Base-by-base conservation (phyloP, 164 flowering plant genomes). In the Houttuynia cordata region DNA sequence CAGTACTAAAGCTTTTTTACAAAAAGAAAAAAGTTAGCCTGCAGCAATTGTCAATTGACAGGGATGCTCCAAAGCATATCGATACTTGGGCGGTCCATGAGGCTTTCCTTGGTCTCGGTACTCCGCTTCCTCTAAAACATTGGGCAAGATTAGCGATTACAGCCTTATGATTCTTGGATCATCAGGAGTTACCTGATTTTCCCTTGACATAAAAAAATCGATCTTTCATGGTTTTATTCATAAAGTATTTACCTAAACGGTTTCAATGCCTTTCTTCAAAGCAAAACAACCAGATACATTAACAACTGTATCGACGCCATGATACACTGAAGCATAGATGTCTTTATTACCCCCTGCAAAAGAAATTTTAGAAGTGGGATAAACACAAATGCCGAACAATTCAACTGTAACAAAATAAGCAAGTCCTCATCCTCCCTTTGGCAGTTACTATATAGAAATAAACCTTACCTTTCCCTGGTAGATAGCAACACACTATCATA, bases 271-370 rank as follows among this genome's bases (percentile, higher is more conserved):
- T 64, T 60, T 62, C 39, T 76, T 72, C 60, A 87, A 59, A 69
- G 82, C 68, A 73, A 79, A 84, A 22, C 97, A 94, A 6, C 97
- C 97, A 71, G 96, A 93, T 62, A 83, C 64, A 74, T 93, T 93
- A 58, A 87, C 67, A 51, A 93, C 84, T 3, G 64, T 67, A 45
- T 24, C 69, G 25, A 89, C 64, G 67, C 86, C 93, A 65, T 77
- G 81, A 76, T 83, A 86, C 67, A 71, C 85, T 3, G 96, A 90
- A 64, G 94, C 96, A 77, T 93, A 93, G 72, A 23, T 87, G 85
- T 86, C 98, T 62, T 76, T 84, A 73, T 75, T 66, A 17, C 92
- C 98, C 56, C 98, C 97, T 92, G 82, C 58, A 62, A 34, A 23
- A 66, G 21, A 14, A 24, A 19, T 17, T 40, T 62, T 42, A 14